Base-by-base conservation (phyloP, 768 basidiomycete species). In the Kwoniella mangroviensis region DNA sequence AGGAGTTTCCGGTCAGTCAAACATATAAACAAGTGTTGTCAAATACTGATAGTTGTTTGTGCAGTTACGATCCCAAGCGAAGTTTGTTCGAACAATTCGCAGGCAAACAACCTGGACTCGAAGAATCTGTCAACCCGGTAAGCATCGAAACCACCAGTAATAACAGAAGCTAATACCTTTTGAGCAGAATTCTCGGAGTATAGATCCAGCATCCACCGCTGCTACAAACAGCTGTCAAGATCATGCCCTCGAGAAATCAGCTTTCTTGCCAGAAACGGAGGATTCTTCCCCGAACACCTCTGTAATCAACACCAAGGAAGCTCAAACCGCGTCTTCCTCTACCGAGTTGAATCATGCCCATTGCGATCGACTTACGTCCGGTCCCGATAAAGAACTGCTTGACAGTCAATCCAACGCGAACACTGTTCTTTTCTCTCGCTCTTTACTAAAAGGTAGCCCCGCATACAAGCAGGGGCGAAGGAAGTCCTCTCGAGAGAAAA, bases 71-170 rank as follows among this genome's bases (percentile, higher is more conserved):
- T 80, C 88, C 91, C 13, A 91, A 90, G 75, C 87, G 90, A 72
- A 90, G 89, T 70, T 86, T 97, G 22, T 96, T 91, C 81, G 94
- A 97, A 75, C 94, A 97, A 78, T 95, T 95, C 83, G 89, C 86
- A 51, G 79, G 78, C 2, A 63, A 78, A 21, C 68, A 77, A 4
- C 75, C 78, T 6, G 71, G 75, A 15, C 26, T 81, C 52, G 68
- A 70, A 41, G 64, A 64, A 19, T 67, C 73, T 2, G 28, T 75
- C 22, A 43, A 21, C 43, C 24, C n/a, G 2, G 67, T 61, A 42
- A 9, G 57, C 54, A 22, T 13, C 21, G 21, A 7, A 45, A 6
- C 6, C 2, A 11, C 10, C 43, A 17, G 6, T 15, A 22, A n/a
- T 10, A 4, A 28, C 41, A 17, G 34, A 4, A 12, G 26, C 56